Evolutionary conservation across 1,284 basidiomycete genomes (phyloP).

Genomic region (Papiliotrema nemorosa): DNA sequence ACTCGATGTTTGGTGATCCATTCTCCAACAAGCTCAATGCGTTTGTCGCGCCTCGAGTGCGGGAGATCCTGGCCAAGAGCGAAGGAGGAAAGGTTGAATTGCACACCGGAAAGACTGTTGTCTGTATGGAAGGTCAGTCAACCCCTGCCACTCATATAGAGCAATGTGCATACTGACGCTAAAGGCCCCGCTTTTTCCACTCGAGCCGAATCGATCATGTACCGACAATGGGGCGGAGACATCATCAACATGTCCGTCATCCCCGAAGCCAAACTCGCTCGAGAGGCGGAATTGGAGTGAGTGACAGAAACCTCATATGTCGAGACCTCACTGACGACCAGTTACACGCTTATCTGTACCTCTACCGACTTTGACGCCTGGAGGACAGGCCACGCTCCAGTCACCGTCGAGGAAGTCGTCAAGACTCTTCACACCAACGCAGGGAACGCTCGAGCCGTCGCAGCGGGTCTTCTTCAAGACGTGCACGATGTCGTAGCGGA

Average conservation of each 20-base stretch:
- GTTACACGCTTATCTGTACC: constrained; percentile 86
- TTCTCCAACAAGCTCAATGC: constrained; percentile 65
- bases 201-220: constrained; percentile 91
- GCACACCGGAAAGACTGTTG: constrained; percentile 77
- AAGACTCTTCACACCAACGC: constrained; percentile 84
- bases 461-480: constrained; percentile 71
- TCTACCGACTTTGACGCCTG: constrained; percentile 89
- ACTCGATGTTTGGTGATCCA: constrained; percentile 91
- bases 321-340: constrained; percentile 34
- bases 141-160: neutral
- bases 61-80: constrained; percentile 58
- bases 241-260: constrained; percentile 93
- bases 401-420: constrained; percentile 79
- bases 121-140: constrained; percentile 95
- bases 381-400: constrained; percentile 72
- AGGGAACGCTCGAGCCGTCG: constrained; percentile 65
- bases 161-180: no score
- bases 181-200: constrained; percentile 61
- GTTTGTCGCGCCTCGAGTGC: constrained; percentile 66
- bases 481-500: constrained; percentile 61
- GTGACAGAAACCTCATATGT: constrained; percentile 21
- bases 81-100: constrained; percentile 60
- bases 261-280: constrained; percentile 91
- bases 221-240: constrained; percentile 87
- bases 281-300: constrained; percentile 89